phyloP scores from a whole-genome alignment of 192 early-diverging fungal genomes.

The Coemansia sp. region DNA sequence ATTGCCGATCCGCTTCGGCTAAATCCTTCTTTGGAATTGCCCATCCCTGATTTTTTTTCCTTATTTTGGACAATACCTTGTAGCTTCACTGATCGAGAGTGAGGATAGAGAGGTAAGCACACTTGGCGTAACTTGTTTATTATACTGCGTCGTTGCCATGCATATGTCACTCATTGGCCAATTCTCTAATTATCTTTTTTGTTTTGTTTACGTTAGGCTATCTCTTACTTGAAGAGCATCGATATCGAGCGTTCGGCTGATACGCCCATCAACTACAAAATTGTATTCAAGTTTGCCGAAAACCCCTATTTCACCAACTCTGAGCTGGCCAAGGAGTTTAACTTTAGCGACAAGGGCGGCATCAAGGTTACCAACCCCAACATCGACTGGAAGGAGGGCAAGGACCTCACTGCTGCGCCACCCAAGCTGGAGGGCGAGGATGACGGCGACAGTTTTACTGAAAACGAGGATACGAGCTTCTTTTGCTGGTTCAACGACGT shows the following conservation, averaged over 20 bases:
- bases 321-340: constrained; percentile 60
- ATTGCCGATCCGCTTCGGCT: constrained; percentile 7
- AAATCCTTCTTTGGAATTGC: constrained; percentile 20
- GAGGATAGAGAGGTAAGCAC: constrained; percentile 49
- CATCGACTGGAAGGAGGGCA: constrained; percentile 65
- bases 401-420: constrained; percentile 53
- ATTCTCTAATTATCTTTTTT: not conserved
- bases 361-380: constrained; percentile 56
- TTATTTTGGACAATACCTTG: constrained; percentile 16
- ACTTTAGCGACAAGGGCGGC: constrained; percentile 62
- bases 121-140: not conserved
- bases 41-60: constrained; percentile 9
- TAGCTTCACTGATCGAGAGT: constrained; percentile 57
- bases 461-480: constrained; percentile 54
- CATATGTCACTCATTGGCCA: not conserved
- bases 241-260: constrained; percentile 50
- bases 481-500: constrained; percentile 56
- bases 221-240: constrained; percentile 89
- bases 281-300: constrained; percentile 59
- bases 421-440: constrained; percentile 44
- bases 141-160: not conserved
- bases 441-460: constrained; percentile 44
- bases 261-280: constrained; percentile 58
- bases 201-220: constrained; percentile 43
- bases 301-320: constrained; percentile 62